Evolutionary conservation across 2,329 filamentous ascomycete genomes (phyloP).

Genomic region (Parastagonospora avenae): DNA sequence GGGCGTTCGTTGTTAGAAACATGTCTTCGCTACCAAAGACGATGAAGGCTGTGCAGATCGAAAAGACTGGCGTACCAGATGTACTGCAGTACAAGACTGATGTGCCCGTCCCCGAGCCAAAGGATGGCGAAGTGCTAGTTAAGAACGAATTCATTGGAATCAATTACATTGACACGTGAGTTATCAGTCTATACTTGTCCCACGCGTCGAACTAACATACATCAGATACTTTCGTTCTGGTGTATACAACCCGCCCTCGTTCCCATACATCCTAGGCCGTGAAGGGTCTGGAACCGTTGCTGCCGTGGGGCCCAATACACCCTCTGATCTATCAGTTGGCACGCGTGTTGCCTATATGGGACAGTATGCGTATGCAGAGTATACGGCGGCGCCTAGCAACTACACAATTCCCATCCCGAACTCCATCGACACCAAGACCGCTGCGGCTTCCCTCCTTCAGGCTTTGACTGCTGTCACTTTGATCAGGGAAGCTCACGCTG

Average conservation of each 20-base stretch:
- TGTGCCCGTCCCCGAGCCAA: slow-evolving; percentile 70
- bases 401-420: slow-evolving; percentile 68
- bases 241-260: slow-evolving; percentile 70
- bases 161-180: slow-evolving; percentile 84
- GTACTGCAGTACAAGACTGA: slow-evolving; percentile 74
- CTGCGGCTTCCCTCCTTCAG: slow-evolving; percentile 75
- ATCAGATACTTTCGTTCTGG: slow-evolving; percentile 82
- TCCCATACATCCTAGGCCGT: slow-evolving; percentile 78
- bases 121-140: slow-evolving; percentile 76
- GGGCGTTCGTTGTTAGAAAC: slow-evolving; percentile 17
- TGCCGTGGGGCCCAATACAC: slow-evolving; percentile 60
- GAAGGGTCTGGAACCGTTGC: slow-evolving; percentile 78
- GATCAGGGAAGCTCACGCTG: slow-evolving; percentile 72
- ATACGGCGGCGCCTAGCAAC: slow-evolving; percentile 59
- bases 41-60: slow-evolving; percentile 75
- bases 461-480: slow-evolving; percentile 83
- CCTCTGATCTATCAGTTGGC: slow-evolving; percentile 64
- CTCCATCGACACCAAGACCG: slow-evolving; percentile 64
- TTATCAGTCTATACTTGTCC: neutral
- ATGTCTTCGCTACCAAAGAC: slow-evolving; percentile 64
- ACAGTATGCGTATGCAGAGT: slow-evolving; percentile 63
- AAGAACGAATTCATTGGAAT: slow-evolving; percentile 81
- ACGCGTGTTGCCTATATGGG: slow-evolving; percentile 74
- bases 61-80: slow-evolving; percentile 73
- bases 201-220: neutral